Percentiles rank a stretch among this genome's conserved stretches.
Evolutionary conservation across 768 basidiomycete genomes (phyloP).

Genomic region (Dacryopinax primogenitus): DNA sequence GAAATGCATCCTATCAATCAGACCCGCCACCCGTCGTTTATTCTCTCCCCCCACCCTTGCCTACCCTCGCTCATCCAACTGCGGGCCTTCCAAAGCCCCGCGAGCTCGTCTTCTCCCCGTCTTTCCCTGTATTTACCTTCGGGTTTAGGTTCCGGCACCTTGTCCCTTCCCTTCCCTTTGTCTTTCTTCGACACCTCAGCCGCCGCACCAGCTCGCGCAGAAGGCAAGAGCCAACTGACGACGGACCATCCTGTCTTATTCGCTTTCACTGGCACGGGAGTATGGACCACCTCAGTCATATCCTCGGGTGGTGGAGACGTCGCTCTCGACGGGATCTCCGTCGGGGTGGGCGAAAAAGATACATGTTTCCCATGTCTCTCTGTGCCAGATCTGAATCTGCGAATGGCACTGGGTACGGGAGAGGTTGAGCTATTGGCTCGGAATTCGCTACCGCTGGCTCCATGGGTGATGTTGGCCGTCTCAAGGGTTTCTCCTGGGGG

Average conservation of each 20-base stretch:
- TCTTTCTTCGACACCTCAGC: neutral
- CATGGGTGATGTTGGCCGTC: too few species aligned
- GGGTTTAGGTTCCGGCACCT: too few species aligned
- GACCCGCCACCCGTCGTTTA: neutral
- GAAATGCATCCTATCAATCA: too few species aligned
- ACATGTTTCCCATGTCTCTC: neutral
- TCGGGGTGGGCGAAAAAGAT: neutral
- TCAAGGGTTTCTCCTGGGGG: neutral
- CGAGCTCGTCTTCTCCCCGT: neutral
- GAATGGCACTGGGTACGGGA: neutral
- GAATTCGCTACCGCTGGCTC: too few species aligned
- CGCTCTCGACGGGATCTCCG: constrained; percentile 1
- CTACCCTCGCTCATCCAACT: neutral
- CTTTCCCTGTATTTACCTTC: too few species aligned
- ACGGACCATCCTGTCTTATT: neutral
- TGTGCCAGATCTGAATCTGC: neutral
- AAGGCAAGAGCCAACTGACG: neutral
- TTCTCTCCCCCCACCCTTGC: neutral
- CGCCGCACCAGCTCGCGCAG: neutral
- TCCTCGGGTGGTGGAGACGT: neutral
- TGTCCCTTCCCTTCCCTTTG: neutral
- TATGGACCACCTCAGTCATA: neutral
- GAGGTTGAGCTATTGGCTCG: too few species aligned
- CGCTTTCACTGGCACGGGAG: neutral
- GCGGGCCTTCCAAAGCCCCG: neutral